Evolutionary conservation across 768 basidiomycete species (phyloP), one percentile per base, ranked within the genome.

Genomic region (Lactifluus pinguis): DNA sequence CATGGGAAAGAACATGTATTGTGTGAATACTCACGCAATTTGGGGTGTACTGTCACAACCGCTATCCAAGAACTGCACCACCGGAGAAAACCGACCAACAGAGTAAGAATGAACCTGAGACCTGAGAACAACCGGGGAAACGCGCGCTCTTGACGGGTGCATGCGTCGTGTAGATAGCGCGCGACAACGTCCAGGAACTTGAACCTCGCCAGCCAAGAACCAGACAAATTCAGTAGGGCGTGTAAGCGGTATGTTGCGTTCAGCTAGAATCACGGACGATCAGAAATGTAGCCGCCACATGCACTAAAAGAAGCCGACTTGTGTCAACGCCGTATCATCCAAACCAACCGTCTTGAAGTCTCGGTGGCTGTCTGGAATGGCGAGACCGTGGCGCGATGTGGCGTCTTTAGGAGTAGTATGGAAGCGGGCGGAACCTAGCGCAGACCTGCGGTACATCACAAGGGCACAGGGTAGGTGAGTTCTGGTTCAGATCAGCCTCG

Each of bases 241-340:
- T 64, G 63, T 29, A 64, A 29, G 39, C 63, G 63, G 50, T 62
- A 61, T 14, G 63, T 56, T 25, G 63, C 63, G 25, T 64, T 64
- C 25, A 64, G 34, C 63, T 64, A 21, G 5, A 19, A 47, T 51
- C 42, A 57, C 45, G 50, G 47, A 11, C 5, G 15, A 41, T 62
- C 21, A 55, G 30, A 41, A 25, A 51, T 45, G 21, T 29, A 32
- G 34, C 3, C 2, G 32, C n/a, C 45, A 51, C 48, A 14, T 30
- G 19, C 1, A 9, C 45, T 15, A 34, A 25, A 36, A 36, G 54
- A 53, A 61, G 45, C 60, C n/a, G 2, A 53, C 51, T 51, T 48
- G 60, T 29, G 51, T 62, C 60, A 57, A 51, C 14, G 57, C 57
- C 47, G 13, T 49, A 13, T 57, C 19, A 10, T 62, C 57, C 19